phyloP scores from a whole-genome alignment of 208 protist species.

The Histomonas meleagridis region DNA sequence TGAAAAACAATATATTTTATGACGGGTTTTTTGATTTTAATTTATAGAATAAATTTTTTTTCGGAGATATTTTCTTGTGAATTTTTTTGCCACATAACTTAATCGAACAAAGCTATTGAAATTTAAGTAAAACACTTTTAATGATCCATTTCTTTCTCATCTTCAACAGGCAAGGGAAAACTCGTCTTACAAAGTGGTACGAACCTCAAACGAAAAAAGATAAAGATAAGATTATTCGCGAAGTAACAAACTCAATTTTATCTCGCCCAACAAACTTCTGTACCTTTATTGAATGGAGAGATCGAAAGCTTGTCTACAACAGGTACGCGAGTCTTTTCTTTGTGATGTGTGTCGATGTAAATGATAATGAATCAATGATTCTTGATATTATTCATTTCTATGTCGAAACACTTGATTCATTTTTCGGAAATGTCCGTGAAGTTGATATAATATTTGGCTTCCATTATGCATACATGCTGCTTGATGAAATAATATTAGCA shows the following conservation, averaged over 20 bases:
- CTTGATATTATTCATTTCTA: slow-evolving; percentile 43
- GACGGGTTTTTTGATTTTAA: too few relatives aligned
- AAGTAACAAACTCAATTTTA: slow-evolving; percentile 23
- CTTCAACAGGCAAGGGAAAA: slow-evolving; percentile 10
- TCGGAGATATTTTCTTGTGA: too few relatives aligned
- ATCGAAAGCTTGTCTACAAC: slow-evolving; percentile 27
- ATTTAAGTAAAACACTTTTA: not conserved
- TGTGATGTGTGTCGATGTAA: slow-evolving; percentile 41
- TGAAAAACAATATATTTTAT: too few relatives aligned
- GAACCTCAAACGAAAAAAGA: slow-evolving; percentile 27
- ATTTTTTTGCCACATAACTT: too few relatives aligned
- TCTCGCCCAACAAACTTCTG: slow-evolving; percentile 16
- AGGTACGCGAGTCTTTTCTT: slow-evolving; percentile 43
- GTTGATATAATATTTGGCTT: slow-evolving; percentile 44
- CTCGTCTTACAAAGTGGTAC: slow-evolving; percentile 22
- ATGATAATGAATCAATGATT: slow-evolving; percentile 43
- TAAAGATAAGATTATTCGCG: slow-evolving; percentile 30
- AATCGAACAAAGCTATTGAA: not conserved
- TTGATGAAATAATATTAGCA: slow-evolving; percentile 41
- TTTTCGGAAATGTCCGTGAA: slow-evolving; percentile 42
- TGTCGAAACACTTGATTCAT: slow-evolving; percentile 43
- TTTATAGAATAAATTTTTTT: too few relatives aligned
- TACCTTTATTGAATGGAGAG: slow-evolving; percentile 25
- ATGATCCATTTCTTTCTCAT: slow-evolving; percentile 33
- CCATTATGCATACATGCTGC: slow-evolving; percentile 33